Evolutionary conservation across 176 grass and related monocot species (phyloP).

Genomic region (Juncus effusus): DNA sequence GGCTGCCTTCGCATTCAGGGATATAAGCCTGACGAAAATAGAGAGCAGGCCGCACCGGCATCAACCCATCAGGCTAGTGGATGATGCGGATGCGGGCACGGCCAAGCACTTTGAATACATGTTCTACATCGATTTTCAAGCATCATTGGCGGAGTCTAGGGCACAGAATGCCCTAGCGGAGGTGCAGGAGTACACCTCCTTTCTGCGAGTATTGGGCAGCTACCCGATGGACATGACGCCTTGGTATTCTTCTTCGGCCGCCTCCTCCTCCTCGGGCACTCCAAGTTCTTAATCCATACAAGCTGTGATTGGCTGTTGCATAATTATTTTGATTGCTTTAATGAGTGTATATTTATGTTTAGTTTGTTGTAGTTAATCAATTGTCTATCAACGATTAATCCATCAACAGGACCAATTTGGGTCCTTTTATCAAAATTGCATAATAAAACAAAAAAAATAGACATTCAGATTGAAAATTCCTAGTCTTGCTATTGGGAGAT

Average conservation of each 20-base stretch:
- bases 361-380: too few species aligned
- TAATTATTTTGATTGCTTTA: not conserved
- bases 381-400: too few species aligned
- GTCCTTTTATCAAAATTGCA: too few species aligned
- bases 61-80: conserved; percentile 80
- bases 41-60: conserved; percentile 85
- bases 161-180: conserved; percentile 90
- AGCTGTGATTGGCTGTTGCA: not conserved
- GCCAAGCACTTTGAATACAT: conserved; percentile 98
- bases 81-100: conserved; percentile 81
- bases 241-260: conserved; percentile 49
- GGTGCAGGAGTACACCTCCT: conserved; percentile 90
- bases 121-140: conserved; percentile 95
- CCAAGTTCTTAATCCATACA: not conserved
- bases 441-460: too few species aligned
- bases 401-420: too few species aligned
- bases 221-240: conserved; percentile 98
- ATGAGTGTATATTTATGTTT: not conserved
- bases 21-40: conserved; percentile 83
- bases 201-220: conserved; percentile 79
- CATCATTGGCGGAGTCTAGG: conserved; percentile 63
- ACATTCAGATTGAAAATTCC: too few species aligned
- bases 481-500: too few species aligned
- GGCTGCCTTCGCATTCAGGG: conserved; percentile 74
- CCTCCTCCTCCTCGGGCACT: conserved; percentile 28